A percentile compares a stretch with the other conserved stretches of the same genome.
phyloP scores from a whole-genome alignment of 2,329 filamentous ascomycete species.

The Fusarium bulbicola region DNA sequence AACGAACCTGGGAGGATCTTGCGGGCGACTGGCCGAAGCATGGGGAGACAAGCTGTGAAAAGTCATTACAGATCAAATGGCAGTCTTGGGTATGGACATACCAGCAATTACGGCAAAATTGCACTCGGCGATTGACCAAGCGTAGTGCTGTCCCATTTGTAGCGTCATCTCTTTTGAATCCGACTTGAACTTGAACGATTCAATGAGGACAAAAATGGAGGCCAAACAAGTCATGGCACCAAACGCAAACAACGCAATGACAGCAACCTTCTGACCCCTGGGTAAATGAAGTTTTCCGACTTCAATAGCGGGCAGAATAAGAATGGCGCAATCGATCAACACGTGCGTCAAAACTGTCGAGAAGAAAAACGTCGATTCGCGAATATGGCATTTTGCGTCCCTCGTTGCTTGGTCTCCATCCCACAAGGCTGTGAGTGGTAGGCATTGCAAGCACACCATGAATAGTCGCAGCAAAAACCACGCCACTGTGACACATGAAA shows the following conservation, averaged over 20 bases:
- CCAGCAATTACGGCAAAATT: constrained; percentile 44
- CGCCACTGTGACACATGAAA: constrained; percentile 33
- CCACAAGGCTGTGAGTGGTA: constrained; percentile 48
- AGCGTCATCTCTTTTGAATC: constrained; percentile 37
- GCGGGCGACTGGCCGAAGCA: constrained; percentile 35
- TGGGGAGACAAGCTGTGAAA: constrained; percentile 31
- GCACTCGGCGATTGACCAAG: constrained; percentile 45
- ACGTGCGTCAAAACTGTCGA: constrained; percentile 46
- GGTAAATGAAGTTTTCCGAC: constrained; percentile 45
- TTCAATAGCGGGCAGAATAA: constrained; percentile 45
- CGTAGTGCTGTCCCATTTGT: constrained; percentile 39
- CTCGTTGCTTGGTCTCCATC: constrained; percentile 35
- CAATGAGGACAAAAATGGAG: constrained; percentile 41
- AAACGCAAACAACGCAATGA: constrained; percentile 44
- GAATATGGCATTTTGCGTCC: constrained; percentile 42
- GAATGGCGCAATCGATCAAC: constrained; percentile 45
- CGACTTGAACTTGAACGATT: constrained; percentile 35
- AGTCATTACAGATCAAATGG: not conserved
- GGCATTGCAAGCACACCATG: constrained; percentile 46
- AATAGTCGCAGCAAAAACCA: constrained; percentile 46
- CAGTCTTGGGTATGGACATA: not conserved
- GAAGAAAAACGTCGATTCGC: constrained; percentile 46
- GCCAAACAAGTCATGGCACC: constrained; percentile 42
- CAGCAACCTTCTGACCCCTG: constrained; percentile 41
- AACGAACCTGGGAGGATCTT: constrained; percentile 33